phyloP scores from a whole-genome alignment of 1,284 basidiomycete genomes.

The Heterobasidion irregulare region DNA sequence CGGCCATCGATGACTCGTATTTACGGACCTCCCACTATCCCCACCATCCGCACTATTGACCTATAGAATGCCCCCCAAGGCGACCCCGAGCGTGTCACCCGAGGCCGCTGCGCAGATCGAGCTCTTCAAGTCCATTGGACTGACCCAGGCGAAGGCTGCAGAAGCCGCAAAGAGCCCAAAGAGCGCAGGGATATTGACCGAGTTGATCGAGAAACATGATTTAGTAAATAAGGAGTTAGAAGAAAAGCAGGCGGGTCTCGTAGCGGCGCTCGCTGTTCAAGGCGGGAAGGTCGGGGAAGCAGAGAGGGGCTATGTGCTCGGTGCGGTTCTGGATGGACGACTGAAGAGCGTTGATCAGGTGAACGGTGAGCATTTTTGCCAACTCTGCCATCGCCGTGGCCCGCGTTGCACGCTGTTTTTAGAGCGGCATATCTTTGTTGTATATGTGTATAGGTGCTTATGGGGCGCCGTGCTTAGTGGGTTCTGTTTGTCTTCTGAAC shows the following conservation, averaged over 20 bases:
- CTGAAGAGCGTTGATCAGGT: slow-evolving; percentile 86
- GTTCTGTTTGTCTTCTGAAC: slow-evolving; percentile 4
- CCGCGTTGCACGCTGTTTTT: neutral
- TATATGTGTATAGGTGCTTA: neutral
- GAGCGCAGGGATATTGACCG: slow-evolving; percentile 62
- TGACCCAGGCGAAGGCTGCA: slow-evolving; percentile 72
- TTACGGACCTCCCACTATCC: neutral
- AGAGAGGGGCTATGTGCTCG: slow-evolving; percentile 63
- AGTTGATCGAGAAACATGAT: slow-evolving; percentile 57
- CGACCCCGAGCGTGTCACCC: slow-evolving; percentile 14
- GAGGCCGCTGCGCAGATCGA: slow-evolving; percentile 37
- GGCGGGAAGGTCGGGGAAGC: slow-evolving; percentile 43
- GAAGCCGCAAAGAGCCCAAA: slow-evolving; percentile 81
- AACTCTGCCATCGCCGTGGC: neutral
- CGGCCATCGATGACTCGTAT: slow-evolving; percentile 6
- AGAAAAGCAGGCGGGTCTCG: slow-evolving; percentile 74
- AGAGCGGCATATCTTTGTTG: neutral
- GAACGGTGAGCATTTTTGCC: slow-evolving; percentile 45
- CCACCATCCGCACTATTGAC: neutral
- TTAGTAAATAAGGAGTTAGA: slow-evolving; percentile 48
- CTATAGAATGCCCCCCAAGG: slow-evolving; percentile 23
- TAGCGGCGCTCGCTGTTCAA: slow-evolving; percentile 64
- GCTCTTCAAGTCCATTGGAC: slow-evolving; percentile 76
- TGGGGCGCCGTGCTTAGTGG: neutral
- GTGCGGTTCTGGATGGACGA: slow-evolving; percentile 62